Evolutionary conservation across 371 early-diverging fungal species (phyloP), one percentile per base, ranked within the genome.

Genomic region (Catenaria anguillulae): DNA sequence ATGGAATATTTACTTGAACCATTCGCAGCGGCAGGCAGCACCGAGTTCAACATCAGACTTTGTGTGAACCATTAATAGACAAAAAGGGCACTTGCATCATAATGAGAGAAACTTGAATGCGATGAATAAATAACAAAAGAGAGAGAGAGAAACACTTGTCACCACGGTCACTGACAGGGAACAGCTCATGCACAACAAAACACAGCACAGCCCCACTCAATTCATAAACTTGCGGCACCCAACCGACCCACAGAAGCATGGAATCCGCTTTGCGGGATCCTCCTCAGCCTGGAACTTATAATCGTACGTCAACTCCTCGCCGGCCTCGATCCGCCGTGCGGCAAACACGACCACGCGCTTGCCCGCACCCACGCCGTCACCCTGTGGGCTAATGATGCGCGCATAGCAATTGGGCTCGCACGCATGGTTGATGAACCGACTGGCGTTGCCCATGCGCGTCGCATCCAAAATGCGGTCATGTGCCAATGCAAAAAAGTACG

Each of bases 371-470:
- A 68, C 63, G 2, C 64, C 29, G 1, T 71, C 73, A n/a, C n/a
- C n/a, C 2, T 77, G 75, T 17, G 78, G 61, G 24, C 67, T 70
- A 56, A 67, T 66, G 46, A 46, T 46, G n/a, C 46, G 46, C 46
- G 46, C 46, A 23, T 46, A 46, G 66, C 81, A 80, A 64, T 84
- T 84, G n/a, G 84, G 81, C 29, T 60, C 65, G 65, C 84, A 84
- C 60, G 72, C 71, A 68, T 84, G 84, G 64, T 84, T 84, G 64
- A 83, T 76, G 69, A 79, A 84, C 36, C 83, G 71, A 6, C 82
- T 73, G 35, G 73, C 60, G 64, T 80, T 81, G 42, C 84, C 84
- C 45, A 69, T 72, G 55, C 69, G 63, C 55, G 75, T 74, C 1
- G 84, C 84, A 67, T 84, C 84, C 37, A 84, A 42, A 36, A 73